These are phyloP conservation scores for Kazachstania sp. DNA, from an alignment of 1,139 yeast genomes.

Conservation along the genomic window DNA sequence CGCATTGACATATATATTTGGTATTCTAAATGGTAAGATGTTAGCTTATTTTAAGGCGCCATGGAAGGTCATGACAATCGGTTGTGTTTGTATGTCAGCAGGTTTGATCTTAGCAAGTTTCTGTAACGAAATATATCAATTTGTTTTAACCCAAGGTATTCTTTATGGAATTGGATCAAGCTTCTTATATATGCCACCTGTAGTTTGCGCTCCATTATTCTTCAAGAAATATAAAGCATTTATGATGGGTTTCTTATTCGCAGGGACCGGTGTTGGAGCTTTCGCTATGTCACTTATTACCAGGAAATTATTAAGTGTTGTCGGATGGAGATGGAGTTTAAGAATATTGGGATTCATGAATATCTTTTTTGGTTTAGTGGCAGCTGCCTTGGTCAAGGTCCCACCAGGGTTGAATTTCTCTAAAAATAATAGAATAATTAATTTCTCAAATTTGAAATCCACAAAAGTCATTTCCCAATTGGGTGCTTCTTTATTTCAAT, in stretches of 20 bases:
- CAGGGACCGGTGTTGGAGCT: neutral
- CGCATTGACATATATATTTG: neutral
- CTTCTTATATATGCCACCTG: neutral
- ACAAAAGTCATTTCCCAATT: neutral
- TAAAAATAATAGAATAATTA: neutral
- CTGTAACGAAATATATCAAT: neutral
- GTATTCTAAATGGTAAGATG: neutral
- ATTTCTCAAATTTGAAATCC: neutral
- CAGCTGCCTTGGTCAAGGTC: neutral
- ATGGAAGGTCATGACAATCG: neutral
- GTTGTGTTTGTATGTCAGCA: neutral
- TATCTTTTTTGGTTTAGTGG: neutral
- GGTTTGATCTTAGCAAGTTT: neutral
- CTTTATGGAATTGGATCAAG: neutral
- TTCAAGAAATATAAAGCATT: conserved; percentile 1
- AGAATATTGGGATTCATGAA: neutral
- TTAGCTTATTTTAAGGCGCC: neutral
- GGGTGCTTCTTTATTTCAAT: neutral
- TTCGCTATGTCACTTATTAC: neutral
- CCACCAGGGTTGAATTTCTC: neutral
- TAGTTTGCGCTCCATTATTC: neutral
- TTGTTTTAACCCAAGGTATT: neutral
- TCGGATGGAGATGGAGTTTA: neutral
- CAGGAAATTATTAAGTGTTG: neutral
- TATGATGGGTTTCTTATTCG: neutral